Evolutionary conservation across 169 alveolate genomes (phyloP).

Genomic region (Babesia caballi): DNA sequence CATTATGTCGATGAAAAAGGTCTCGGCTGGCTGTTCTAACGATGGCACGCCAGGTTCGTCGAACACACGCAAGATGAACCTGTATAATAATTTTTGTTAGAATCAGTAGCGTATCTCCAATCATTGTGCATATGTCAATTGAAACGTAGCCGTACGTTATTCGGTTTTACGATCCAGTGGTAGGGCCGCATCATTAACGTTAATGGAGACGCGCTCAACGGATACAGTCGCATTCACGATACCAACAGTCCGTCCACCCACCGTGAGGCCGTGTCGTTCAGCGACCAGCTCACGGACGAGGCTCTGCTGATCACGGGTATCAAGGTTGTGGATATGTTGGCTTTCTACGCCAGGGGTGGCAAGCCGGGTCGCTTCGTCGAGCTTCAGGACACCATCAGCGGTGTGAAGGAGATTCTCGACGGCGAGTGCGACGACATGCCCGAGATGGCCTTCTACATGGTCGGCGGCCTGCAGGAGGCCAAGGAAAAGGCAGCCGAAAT

Average conservation of each 20-base stretch:
- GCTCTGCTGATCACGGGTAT: constrained; percentile 90
- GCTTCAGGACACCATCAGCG: constrained; percentile 86
- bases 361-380: constrained; percentile 92
- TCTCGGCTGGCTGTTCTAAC: too few species aligned
- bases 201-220: constrained; percentile 97
- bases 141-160: too few species aligned
- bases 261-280: constrained; percentile 94
- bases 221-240: constrained; percentile 91
- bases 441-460: constrained; percentile 96
- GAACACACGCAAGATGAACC: too few species aligned
- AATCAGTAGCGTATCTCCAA: too few species aligned
- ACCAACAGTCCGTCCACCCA: constrained; percentile 86
- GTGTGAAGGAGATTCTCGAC: constrained; percentile 83
- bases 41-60: too few species aligned
- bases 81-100: too few species aligned
- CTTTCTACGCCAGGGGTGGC: constrained; percentile 98
- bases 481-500: constrained; percentile 83
- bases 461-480: constrained; percentile 92
- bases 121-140: too few species aligned
- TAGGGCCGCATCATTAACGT: constrained; percentile 97
- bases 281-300: constrained; percentile 90
- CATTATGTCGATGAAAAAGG: too few species aligned
- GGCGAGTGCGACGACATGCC: constrained; percentile 96
- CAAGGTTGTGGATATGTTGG: constrained; percentile 93
- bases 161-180: too few species aligned